Percentiles rank a stretch among this genome's conserved stretches.
Conservation (phyloP, 257 asterid genomes). For the Catharanthus roseus region DNA sequence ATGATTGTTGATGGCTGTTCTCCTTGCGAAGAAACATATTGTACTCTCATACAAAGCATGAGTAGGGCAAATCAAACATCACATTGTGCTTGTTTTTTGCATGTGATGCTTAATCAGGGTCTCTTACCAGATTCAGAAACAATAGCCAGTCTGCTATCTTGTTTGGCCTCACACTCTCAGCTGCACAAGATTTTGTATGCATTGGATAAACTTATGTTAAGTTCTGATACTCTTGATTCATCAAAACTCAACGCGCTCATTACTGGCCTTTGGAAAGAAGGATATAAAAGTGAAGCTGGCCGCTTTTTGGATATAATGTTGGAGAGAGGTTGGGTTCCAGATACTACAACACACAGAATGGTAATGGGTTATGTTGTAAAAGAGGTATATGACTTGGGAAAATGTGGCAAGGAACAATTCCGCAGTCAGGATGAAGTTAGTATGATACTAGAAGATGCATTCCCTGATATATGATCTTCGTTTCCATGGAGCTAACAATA, state of each 20-base stretch:
- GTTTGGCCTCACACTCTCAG: conserved; percentile 38
- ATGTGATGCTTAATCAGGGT: conserved; percentile 48
- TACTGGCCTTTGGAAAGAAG: conserved; percentile 68
- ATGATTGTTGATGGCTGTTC: conserved; percentile 52
- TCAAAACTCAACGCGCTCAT: conserved; percentile 41
- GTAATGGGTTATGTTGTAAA: conserved; percentile 42
- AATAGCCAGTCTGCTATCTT: conserved; percentile 36
- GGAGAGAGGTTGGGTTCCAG: conserved; percentile 82
- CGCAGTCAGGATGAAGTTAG: conserved; percentile 44
- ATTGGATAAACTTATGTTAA: conserved; percentile 29
- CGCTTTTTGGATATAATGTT: conserved; percentile 55
- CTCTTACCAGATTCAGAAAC: conserved; percentile 47
- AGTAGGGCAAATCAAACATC: conserved; percentile 21
- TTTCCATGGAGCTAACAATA: neutral
- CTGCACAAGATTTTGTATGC: conserved; percentile 44
- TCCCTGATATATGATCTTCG: conserved; percentile 15
- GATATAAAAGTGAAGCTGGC: conserved; percentile 47
- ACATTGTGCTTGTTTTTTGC: conserved; percentile 33
- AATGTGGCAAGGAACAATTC: conserved; percentile 9
- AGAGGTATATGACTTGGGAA: conserved; percentile 18
- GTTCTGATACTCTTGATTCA: conserved; percentile 42
- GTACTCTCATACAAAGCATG: conserved; percentile 43
- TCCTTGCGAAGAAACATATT: conserved; percentile 44
- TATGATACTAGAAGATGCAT: conserved; percentile 63
- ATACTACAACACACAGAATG: conserved; percentile 52